Conservation (phyloP, 495 filamentous ascomycete genomes). For the Tuber brumale region DNA sequence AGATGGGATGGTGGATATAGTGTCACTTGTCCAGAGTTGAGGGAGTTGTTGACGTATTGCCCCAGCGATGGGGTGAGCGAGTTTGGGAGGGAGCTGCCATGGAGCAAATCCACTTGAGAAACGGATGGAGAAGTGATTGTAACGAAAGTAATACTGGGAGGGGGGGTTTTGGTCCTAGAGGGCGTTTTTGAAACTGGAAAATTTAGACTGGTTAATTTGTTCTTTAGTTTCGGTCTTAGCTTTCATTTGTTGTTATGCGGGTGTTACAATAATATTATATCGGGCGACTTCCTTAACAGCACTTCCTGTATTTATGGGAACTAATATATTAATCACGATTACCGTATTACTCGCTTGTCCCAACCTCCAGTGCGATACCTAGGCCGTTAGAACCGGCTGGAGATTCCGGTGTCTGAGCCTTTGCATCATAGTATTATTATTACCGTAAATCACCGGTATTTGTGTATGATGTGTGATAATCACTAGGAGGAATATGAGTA, state of each 20-base stretch:
- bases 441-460: no score
- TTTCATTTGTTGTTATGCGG: neutral
- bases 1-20: slow-evolving; percentile 27
- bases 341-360: neutral
- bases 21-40: slow-evolving; percentile 32
- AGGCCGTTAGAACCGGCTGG: neutral
- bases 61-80: neutral
- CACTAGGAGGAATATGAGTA: no score
- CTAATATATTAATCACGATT: neutral
- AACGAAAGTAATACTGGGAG: neutral
- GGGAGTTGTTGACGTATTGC: slow-evolving; percentile 29
- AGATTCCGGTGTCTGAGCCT: neutral
- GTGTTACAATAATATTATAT: neutral
- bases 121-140: neutral
- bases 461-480: no score
- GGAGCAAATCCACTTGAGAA: neutral
- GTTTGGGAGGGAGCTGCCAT: neutral
- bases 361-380: neutral
- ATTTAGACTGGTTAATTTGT: neutral
- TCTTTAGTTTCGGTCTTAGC: neutral
- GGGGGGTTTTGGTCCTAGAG: slow-evolving; percentile 3
- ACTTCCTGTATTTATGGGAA: neutral
- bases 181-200: neutral
- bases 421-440: no score
- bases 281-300: neutral